phyloP scores from a whole-genome alignment of 2,329 filamentous ascomycete genomes.

The Colletotrichum godetiae region DNA sequence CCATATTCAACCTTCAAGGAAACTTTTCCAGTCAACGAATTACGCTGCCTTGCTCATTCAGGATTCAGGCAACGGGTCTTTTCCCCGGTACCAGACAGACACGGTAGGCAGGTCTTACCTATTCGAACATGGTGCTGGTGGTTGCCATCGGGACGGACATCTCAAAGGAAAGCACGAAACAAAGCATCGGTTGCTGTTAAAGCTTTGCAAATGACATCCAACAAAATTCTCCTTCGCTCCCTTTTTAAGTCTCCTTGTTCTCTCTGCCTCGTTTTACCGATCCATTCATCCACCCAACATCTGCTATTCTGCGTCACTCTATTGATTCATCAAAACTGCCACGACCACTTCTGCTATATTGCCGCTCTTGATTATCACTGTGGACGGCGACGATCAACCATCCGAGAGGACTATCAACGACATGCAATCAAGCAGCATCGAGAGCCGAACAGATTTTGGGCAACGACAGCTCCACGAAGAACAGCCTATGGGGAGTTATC shows the following conservation, averaged over 20 bases:
- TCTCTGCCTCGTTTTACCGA: neutral
- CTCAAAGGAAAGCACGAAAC: neutral
- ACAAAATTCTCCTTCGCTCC: neutral
- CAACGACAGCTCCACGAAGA: neutral
- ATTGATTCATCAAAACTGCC: neutral
- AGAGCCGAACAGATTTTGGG: neutral
- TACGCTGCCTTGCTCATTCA: neutral
- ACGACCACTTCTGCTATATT: neutral
- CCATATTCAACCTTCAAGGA: neutral
- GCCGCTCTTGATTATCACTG: neutral
- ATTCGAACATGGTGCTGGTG: neutral
- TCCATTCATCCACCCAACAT: too few species aligned
- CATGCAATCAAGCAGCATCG: neutral
- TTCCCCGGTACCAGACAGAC: neutral
- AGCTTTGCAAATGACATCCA: neutral
- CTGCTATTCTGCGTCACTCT: too few species aligned
- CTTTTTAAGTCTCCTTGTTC: neutral
- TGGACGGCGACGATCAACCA: neutral
- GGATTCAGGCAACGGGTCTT: neutral
- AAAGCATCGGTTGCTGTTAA: neutral
- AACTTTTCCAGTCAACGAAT: neutral
- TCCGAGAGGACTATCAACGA: neutral
- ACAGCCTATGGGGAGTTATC: neutral
- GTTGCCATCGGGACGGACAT: neutral
- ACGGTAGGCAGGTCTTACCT: neutral